These are phyloP conservation scores for Myrica gale DNA, from an alignment of 306 rosid species.

Conservation along the genomic window DNA sequence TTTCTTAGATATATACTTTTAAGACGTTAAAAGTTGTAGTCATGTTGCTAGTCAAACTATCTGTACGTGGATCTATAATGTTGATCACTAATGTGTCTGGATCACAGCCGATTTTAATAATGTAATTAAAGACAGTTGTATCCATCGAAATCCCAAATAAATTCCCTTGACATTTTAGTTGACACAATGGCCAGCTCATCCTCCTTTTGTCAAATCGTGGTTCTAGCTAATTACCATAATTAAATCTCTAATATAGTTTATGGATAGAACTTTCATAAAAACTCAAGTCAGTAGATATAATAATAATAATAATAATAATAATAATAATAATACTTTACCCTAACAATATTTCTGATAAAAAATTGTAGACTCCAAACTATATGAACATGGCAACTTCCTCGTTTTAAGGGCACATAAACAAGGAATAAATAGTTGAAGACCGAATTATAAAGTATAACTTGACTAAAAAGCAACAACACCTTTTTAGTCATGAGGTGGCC, in stretches of 20 bases:
- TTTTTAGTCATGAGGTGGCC: neutral
- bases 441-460: neutral
- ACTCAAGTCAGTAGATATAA: too few relatives aligned
- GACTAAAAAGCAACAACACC: neutral
- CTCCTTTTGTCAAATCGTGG: too few relatives aligned
- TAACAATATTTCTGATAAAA: neutral
- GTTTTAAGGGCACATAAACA: neutral
- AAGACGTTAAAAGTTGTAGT: slow-evolving; percentile 13
- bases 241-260: too few relatives aligned
- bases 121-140: slow-evolving; percentile 16
- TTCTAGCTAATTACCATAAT: too few relatives aligned
- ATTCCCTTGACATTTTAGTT: neutral
- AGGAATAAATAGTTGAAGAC: neutral
- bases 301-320: too few relatives aligned
- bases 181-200: too few relatives aligned
- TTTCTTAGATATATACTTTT: slow-evolving; percentile 19
- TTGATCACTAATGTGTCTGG: neutral
- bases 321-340: neutral
- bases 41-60: slow-evolving; percentile 41
- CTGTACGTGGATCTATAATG: slow-evolving; percentile 4
- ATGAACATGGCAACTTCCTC: neutral
- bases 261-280: too few relatives aligned
- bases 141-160: neutral
- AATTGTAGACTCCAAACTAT: neutral
- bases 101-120: neutral